These are phyloP conservation scores for Ceratocystis huliohia DNA, from an alignment of 2,329 filamentous ascomycete genomes.

Conservation along the genomic window DNA sequence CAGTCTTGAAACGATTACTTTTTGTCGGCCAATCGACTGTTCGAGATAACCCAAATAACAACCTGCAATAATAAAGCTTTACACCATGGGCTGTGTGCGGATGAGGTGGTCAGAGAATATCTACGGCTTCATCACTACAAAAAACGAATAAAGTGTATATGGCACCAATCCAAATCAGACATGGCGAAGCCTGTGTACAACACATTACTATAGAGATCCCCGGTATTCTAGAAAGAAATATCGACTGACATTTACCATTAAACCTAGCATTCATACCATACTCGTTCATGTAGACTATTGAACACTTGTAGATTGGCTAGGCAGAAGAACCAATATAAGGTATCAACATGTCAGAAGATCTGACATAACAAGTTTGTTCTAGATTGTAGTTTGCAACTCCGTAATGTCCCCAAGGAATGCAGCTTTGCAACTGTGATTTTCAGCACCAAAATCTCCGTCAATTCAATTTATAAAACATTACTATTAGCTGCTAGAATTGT, in stretches of 20 bases:
- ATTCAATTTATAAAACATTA: no score
- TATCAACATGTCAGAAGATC: no score
- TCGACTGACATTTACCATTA: conserved; percentile 10
- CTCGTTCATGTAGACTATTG: no score
- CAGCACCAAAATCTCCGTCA: no score
- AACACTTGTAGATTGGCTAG: no score
- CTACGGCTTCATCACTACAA: neutral
- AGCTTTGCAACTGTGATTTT: no score
- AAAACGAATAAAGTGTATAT: neutral
- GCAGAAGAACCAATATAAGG: no score
- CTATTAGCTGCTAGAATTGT: no score
- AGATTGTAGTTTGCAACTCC: neutral
- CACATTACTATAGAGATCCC: conserved; percentile 20
- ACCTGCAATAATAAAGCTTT: conserved; percentile 15
- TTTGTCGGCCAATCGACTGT: conserved; percentile 4
- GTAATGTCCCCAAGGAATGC: no score
- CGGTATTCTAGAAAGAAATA: conserved; percentile 17
- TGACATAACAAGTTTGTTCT: no score
- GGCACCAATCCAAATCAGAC: neutral
- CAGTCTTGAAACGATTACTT: conserved; percentile 24
- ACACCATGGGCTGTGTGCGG: conserved; percentile 13
- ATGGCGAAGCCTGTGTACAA: conserved; percentile 17
- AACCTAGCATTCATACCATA: no score
- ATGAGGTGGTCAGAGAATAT: neutral
- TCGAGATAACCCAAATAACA: conserved; percentile 12